Percentiles rank a stretch among this genome's conserved stretches.
phyloP scores from a whole-genome alignment of 2,329 filamentous ascomycete species.

The Penicillium griseofulvum region DNA sequence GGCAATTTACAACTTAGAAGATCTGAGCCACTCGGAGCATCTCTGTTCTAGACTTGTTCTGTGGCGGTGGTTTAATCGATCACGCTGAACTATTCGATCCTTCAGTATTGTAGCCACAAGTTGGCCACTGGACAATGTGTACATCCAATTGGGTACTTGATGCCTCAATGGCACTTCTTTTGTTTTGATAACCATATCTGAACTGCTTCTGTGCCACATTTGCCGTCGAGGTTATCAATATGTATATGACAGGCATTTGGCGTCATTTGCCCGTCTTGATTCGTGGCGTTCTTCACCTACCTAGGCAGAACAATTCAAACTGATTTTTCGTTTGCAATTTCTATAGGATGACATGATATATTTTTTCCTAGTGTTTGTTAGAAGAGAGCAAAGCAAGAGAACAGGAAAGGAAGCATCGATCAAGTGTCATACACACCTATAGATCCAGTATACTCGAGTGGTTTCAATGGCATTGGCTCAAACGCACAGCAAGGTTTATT shows the following conservation, averaged over 20 bases:
- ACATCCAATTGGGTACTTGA: neutral
- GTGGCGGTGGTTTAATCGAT: neutral
- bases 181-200: neutral
- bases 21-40: neutral
- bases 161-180: neutral
- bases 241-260: neutral
- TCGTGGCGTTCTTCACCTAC: neutral
- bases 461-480: neutral
- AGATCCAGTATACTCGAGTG: neutral
- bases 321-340: too few relatives aligned
- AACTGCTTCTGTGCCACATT: neutral
- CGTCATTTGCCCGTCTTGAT: neutral
- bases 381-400: neutral
- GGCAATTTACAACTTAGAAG: neutral
- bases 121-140: neutral
- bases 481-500: neutral
- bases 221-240: neutral
- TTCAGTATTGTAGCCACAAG: neutral
- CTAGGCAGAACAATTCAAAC: neutral
- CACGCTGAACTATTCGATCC: neutral
- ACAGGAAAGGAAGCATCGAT: neutral
- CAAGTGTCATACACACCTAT: neutral
- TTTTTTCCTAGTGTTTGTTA: too few relatives aligned
- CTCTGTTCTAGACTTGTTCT: constrained; percentile 3
- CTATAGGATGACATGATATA: neutral